Percentiles rank a stretch among this genome's conserved stretches.
These are phyloP conservation scores for Haplographium delicatum DNA, from an alignment of 495 filamentous ascomycete species.

Conservation along the genomic window DNA sequence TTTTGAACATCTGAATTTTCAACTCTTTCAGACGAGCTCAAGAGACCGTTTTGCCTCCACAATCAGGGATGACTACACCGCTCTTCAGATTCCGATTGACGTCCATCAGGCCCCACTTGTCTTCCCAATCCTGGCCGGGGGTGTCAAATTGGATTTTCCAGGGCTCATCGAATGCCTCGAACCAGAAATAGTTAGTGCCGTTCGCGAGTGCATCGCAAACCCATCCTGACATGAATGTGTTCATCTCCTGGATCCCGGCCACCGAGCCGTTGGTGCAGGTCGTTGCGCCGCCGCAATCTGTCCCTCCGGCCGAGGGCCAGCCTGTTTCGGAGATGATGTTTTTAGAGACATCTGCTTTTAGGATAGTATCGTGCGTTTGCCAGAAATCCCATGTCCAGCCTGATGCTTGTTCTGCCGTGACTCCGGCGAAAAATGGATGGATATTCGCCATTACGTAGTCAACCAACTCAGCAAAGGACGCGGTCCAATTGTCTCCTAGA, in stretches of 20 bases:
- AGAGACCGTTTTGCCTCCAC: slow-evolving; percentile 64
- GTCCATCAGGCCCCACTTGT: slow-evolving; percentile 94
- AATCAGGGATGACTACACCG: slow-evolving; percentile 84
- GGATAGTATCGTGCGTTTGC: slow-evolving; percentile 54
- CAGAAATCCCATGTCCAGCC: slow-evolving; percentile 86
- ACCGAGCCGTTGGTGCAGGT: slow-evolving; percentile 61
- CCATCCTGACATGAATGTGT: slow-evolving; percentile 79
- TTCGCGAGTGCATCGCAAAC: slow-evolving; percentile 75
- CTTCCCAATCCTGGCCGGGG: slow-evolving; percentile 76
- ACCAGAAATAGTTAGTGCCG: slow-evolving; percentile 93
- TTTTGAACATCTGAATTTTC: neutral
- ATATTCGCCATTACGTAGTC: slow-evolving; percentile 96
- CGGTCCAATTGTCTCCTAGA: slow-evolving; percentile 83
- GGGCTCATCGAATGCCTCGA: slow-evolving; percentile 91
- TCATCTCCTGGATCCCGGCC: slow-evolving; percentile 79
- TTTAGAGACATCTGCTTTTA: slow-evolving; percentile 54
- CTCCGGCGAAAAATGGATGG: slow-evolving; percentile 93
- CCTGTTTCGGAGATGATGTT: slow-evolving; percentile 85
- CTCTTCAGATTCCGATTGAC: slow-evolving; percentile 77
- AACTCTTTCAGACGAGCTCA: neutral
- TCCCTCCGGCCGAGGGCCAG: slow-evolving; percentile 86
- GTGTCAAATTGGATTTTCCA: slow-evolving; percentile 80
- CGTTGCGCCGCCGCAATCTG: slow-evolving; percentile 57
- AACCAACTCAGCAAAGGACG: slow-evolving; percentile 56
- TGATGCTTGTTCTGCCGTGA: slow-evolving; percentile 60